These are phyloP conservation scores for Blastocystis sp. DNA, from an alignment of 352 stramenopile genomes.

Conservation along the genomic window DNA sequence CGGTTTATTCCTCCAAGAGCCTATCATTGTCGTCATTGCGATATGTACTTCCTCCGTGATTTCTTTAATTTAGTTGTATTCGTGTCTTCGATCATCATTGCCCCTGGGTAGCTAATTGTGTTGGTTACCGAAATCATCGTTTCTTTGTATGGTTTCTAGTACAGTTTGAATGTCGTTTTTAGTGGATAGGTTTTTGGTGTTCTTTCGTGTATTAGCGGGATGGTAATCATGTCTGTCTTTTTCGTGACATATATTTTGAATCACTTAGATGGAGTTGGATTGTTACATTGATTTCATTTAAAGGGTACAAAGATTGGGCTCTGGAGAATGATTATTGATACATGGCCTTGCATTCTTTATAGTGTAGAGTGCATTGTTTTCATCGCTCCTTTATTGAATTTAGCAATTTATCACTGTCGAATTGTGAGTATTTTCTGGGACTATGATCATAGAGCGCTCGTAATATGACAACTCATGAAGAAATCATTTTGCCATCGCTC, in stretches of 20 bases:
- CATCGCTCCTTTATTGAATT: conserved; percentile 12
- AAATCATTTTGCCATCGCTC: neutral
- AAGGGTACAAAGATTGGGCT: neutral
- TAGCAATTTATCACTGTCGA: conserved; percentile 17
- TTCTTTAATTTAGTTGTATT: neutral
- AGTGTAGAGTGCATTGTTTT: neutral
- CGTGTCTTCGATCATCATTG: conserved; percentile 78
- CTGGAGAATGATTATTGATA: neutral
- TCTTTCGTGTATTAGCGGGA: neutral
- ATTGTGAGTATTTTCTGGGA: neutral
- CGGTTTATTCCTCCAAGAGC: neutral
- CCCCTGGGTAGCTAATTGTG: conserved; percentile 86
- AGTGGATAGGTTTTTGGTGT: neutral
- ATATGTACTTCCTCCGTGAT: neutral
- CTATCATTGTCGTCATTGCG: conserved; percentile 26
- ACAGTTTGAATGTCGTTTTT: neutral
- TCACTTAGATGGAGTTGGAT: neutral
- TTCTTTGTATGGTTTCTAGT: conserved; percentile 78
- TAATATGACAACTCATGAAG: conserved; percentile 39
- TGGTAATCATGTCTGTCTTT: conserved; percentile 25
- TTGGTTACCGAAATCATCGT: conserved; percentile 88
- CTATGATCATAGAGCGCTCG: neutral
- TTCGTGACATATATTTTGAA: neutral
- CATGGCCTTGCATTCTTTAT: conserved; percentile 31
- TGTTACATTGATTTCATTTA: neutral